These are phyloP conservation scores for Erythrophleum fordii DNA, from an alignment of 306 rosid genomes.

Conservation along the genomic window DNA sequence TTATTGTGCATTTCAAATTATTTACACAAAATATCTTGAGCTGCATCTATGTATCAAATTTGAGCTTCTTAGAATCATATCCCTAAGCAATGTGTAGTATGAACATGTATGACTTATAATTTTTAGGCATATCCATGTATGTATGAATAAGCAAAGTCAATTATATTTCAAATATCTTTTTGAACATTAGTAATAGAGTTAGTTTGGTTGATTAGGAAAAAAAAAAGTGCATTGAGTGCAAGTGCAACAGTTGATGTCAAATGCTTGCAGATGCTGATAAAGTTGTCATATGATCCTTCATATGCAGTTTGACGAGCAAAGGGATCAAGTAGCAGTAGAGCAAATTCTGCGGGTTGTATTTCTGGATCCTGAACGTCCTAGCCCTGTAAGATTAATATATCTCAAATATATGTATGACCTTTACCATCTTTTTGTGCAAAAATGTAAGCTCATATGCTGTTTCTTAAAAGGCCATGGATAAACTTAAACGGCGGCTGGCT, in stretches of 20 bases:
- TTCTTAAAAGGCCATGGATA: conserved; percentile 76
- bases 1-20: conserved; percentile 17
- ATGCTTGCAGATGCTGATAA: conserved; percentile 31
- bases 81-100: background rate
- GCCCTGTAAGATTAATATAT: conserved; percentile 60
- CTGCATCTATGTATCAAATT: conserved; percentile 3
- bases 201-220: conserved; percentile 5
- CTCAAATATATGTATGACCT: background rate
- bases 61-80: background rate
- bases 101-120: background rate
- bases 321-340: conserved; percentile 86
- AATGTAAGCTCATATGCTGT: conserved; percentile 15
- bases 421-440: background rate
- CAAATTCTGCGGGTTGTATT: conserved; percentile 86
- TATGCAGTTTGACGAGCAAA: conserved; percentile 90
- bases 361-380: conserved; percentile 77
- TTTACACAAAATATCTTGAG: background rate
- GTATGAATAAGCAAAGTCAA: background rate
- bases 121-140: conserved; percentile 1
- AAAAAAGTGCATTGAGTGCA: background rate
- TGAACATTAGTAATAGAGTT: conserved; percentile 17
- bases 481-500: conserved; percentile 80
- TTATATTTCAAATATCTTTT: conserved; percentile 8
- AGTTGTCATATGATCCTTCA: conserved; percentile 25
- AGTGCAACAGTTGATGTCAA: conserved; percentile 7